Base-by-base conservation (phyloP, 2,329 filamentous ascomycete genomes). In the Nothopassalora personata region DNA sequence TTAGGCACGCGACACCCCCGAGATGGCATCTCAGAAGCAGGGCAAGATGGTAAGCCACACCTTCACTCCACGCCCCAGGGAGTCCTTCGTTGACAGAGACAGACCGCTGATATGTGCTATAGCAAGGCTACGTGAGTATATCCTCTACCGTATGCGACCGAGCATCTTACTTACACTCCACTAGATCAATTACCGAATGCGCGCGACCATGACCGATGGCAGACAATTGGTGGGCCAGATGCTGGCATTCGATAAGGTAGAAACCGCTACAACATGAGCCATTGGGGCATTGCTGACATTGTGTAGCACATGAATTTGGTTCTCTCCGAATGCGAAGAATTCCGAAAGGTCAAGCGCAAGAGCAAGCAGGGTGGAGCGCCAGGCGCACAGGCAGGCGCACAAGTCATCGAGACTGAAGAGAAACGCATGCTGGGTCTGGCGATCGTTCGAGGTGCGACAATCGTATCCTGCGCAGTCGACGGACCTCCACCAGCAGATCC, bases 111-210 rank as follows among this genome's bases (percentile, higher is more conserved):
- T 72, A 65, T 62, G 59, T 60, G 54, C 52, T 74, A 57, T 77
- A 86, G 84, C 80, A 83, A 84, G 85, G 86, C 73, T 79, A 86
- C 73, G 84, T 86, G 81, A 79, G 82, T 78, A 60, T 60, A 65
- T 58, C 67, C 65, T 65, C 58, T 48, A 50, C 28, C 28, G 9
- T 11, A 60, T 51, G 50, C 46, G 23, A 18, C 28, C 23, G 56
- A 19, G 30, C 27, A 48, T 39, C 39, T 51, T 56, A 62, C 67
- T 68, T 61, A 70, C 61, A 60, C 10, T 46, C 27, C 28, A 48
- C 23, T 65, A 97, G 94, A 96, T 99, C 83, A 97, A 99, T 81
- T 97, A 96, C 83, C 91, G 93, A 78, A 97, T 99, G 92, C 88
- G 93, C 74, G 88, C 97, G 66, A 97, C 92, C 58, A 83, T 99